Evolutionary conservation across 495 filamentous ascomycete species (phyloP).

Genomic region (Cercophora samala): DNA sequence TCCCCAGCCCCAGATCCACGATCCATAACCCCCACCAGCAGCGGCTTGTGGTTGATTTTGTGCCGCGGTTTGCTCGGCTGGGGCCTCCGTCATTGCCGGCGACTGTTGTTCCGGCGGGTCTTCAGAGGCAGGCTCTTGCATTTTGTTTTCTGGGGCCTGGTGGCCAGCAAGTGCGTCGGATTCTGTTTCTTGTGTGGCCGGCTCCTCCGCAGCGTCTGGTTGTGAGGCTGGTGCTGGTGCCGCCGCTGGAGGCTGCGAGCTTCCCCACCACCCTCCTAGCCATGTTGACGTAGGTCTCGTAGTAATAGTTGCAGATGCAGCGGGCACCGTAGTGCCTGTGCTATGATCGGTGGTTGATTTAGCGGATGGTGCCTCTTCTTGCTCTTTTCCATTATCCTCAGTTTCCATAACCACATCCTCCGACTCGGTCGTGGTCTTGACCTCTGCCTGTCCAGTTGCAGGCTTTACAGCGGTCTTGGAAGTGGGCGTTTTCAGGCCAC

Average conservation of each 20-base stretch:
- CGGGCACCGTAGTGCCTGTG: slow-evolving; percentile 13
- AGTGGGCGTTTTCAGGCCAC: not conserved
- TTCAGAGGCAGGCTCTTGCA: slow-evolving; percentile 16
- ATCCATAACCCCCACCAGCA: slow-evolving; percentile 31
- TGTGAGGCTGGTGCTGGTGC: slow-evolving; percentile 25
- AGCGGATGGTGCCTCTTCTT: not conserved
- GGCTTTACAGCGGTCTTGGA: slow-evolving; percentile 6
- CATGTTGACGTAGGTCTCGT: slow-evolving; percentile 46
- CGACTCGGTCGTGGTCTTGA: slow-evolving; percentile 3
- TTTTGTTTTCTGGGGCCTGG: slow-evolving; percentile 9
- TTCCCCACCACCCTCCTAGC: slow-evolving; percentile 47
- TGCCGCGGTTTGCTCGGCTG: slow-evolving; percentile 12
- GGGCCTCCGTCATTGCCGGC: slow-evolving; percentile 26
- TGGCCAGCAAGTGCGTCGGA: slow-evolving; percentile 14
- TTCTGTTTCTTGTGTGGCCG: slow-evolving; percentile 13
- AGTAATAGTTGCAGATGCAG: slow-evolving; percentile 32
- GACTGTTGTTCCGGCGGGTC: slow-evolving; percentile 23
- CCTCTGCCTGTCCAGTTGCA: slow-evolving; percentile 6
- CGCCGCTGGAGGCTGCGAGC: slow-evolving; percentile 25
- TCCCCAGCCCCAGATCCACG: slow-evolving; percentile 54
- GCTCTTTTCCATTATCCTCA: slow-evolving; percentile 3
- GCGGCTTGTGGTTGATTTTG: slow-evolving; percentile 17
- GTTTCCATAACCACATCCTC: slow-evolving; percentile 12
- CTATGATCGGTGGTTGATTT: slow-evolving; percentile 8
- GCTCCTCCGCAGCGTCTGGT: slow-evolving; percentile 19